Base-by-base conservation (phyloP, 1,139 yeast species). In the Meyerozyma athensensis region DNA sequence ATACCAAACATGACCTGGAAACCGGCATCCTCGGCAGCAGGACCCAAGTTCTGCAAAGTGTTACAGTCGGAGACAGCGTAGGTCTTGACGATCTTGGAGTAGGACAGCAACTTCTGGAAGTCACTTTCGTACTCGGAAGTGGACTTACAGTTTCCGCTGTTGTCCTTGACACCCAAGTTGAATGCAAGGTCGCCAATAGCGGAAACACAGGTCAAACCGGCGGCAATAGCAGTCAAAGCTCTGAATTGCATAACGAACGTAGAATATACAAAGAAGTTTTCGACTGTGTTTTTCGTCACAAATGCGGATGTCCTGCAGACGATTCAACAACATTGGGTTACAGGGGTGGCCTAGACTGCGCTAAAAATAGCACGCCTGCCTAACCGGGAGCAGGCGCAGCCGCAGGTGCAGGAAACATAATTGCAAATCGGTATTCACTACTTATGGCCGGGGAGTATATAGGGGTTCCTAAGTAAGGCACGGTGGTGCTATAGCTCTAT, bases 41-140 rank as follows among this genome's bases (percentile, higher is more conserved):
- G 96, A 40, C 87, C 95, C 51, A 90, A 68, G 58, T 72, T 71
- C 65, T 82, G 77, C 57, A 90, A 72, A 42, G 95, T 83, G 73
- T 86, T 81, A 72, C 96, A 87, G 62, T 86, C 94, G 16, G 92
- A 80, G 38, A 83, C 85, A 33, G 96, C 89, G 56, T 86, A 89
- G 33, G 90, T 82, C 65, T 87, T 85, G 52, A 87, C 76, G 42
- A 74, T 74, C 45, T 66, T 64, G 36, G 90, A 63, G 63, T 83
- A 76, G 23, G 67, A 49, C 38, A 74, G 64, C 54, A 89, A 64
- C 36, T 68, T 61, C 13, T 66, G 62, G 48, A 89, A 72, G 59
- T 86, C 96, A 21, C 64, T 52, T 44, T 68, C 72, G 65, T 79
- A 89, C 54, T 86, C 95, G 10, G 65, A 58, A 36, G 84, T 68